Evolutionary conservation across 345 rosid genomes (phyloP).

Genomic region (Cardamine occulta): DNA sequence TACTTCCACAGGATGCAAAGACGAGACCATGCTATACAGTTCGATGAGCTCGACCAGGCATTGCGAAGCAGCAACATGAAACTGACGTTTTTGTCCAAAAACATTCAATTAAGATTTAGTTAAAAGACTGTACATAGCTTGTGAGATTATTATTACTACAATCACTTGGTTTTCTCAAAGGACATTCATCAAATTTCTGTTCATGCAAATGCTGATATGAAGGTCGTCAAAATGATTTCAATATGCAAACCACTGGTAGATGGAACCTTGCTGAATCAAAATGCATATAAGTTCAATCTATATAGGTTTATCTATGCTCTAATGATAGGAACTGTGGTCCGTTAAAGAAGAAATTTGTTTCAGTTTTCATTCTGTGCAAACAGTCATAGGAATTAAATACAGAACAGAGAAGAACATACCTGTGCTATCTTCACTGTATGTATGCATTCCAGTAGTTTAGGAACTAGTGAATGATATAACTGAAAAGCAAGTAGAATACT

Average conservation of each 20-base stretch:
- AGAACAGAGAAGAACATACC: slow-evolving; percentile 50
- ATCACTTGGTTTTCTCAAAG: slow-evolving; percentile 13
- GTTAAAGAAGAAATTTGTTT: background rate
- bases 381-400: background rate
- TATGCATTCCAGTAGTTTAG: slow-evolving; percentile 70
- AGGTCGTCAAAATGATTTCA: background rate
- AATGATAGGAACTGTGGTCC: background rate
- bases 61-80: slow-evolving; percentile 81
- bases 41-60: slow-evolving; percentile 64
- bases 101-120: background rate
- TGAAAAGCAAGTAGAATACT: slow-evolving; percentile 46
- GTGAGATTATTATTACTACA: background rate
- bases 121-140: slow-evolving; percentile 1
- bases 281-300: background rate
- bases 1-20: slow-evolving; percentile 38
- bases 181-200: background rate
- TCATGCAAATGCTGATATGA: slow-evolving; percentile 2
- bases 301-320: background rate
- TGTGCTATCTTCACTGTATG: slow-evolving; percentile 84
- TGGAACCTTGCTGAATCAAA: background rate
- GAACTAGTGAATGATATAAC: slow-evolving; percentile 62
- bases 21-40: slow-evolving; percentile 49
- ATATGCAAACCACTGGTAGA: background rate
- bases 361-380: slow-evolving; percentile 9
- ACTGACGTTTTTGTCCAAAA: slow-evolving; percentile 46